phyloP scores from a whole-genome alignment of 306 rosid species.

The Fragaria ananassa region DNA sequence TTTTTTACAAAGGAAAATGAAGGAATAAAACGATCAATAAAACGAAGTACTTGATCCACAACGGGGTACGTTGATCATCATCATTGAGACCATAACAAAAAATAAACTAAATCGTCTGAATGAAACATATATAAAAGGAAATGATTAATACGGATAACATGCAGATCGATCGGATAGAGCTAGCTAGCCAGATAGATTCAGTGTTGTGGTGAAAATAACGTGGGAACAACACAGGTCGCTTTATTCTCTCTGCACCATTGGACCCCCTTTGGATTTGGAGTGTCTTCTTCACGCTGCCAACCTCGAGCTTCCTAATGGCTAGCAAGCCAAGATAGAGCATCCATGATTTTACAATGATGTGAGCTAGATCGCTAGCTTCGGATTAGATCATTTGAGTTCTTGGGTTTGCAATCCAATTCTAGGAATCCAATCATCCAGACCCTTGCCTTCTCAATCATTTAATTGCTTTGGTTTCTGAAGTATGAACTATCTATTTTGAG shows the following conservation, averaged over 20 bases:
- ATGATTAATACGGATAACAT: neutral
- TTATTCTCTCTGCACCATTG: constrained; percentile 42
- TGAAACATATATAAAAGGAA: neutral
- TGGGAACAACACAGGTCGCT: constrained; percentile 36
- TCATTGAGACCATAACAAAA: constrained; percentile 1
- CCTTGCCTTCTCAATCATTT: neutral
- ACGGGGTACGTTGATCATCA: neutral
- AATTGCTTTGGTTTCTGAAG: neutral
- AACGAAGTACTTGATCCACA: constrained; percentile 6
- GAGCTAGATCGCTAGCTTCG: neutral
- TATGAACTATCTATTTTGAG: neutral
- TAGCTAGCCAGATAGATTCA: neutral
- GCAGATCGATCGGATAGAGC: neutral
- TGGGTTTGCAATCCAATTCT: neutral
- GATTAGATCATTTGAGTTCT: neutral
- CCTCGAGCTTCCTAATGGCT: neutral
- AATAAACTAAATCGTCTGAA: neutral
- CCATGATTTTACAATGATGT: neutral
- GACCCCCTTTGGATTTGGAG: constrained; percentile 31
- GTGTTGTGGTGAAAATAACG: constrained; percentile 20
- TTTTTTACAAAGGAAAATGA: neutral
- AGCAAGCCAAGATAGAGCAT: neutral
- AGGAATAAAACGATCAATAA: constrained; percentile 1
- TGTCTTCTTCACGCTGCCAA: constrained; percentile 56
- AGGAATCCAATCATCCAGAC: neutral